Base-by-base conservation (phyloP, 2,329 filamentous ascomycete species). In the Scopulariopsis brevicaulis region DNA sequence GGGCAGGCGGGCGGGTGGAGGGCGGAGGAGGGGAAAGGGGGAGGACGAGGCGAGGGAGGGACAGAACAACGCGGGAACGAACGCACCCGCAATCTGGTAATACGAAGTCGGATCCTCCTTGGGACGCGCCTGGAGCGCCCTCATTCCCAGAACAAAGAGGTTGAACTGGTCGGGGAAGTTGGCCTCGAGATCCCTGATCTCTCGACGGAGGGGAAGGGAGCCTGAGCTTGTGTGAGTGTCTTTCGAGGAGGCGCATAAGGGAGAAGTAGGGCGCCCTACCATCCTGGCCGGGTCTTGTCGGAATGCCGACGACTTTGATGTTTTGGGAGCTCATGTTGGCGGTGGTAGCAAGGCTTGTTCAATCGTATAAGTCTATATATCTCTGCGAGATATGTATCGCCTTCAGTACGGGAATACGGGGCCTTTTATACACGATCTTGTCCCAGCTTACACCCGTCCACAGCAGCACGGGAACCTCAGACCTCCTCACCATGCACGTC, bases 121-220 rank as follows among this genome's bases (percentile, higher is more conserved):
- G 62, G 84, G 74, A 59, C 81, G 81, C 61, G 76, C 79, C 71
- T 90, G 85, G 74, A 93, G 83, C 72, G 84, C 83, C 67, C 81
- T 82, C 64, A 94, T 77, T 14, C 86, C 87, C 54, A 93, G 78
- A 25, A 95, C 75, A 69, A 87, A 95, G 59, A 95, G 71, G 66
- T 89, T 90, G 83, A 86, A 90, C 66, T 81, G 79, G 64, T 89
- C 83, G 7, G 77, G 68, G 59, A 50, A 63, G 54, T 89, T 79
- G 56, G 78, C 71, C 62, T 82, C 74, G 63, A 95, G 75, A 46
- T 86, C 74, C 53, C 85, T 78, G 62, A 95, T 82, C 66, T 95
- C 88, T 55, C 78, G 77, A 62, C 90, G 81, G 48, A 74, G 50
- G 4, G 55, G 55, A 15, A 57, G n/a, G n/a, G 55, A 57, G 4